phyloP scores from a whole-genome alignment of 2,329 filamentous ascomycete species.

The Huntiella moniliformis region DNA sequence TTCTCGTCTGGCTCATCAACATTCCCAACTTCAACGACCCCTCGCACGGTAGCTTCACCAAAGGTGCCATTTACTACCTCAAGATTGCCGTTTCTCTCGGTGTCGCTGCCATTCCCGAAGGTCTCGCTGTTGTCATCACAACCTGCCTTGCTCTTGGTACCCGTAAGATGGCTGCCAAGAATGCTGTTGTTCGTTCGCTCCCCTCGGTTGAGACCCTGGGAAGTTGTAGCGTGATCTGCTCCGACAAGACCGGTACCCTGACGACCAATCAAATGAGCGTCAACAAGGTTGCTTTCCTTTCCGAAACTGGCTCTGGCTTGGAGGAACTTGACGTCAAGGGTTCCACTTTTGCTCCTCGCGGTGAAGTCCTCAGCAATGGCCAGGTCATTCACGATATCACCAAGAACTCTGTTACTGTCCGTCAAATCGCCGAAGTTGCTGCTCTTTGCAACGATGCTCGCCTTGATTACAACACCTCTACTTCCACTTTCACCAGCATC shows the following conservation, averaged over 20 bases:
- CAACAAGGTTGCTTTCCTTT: constrained; percentile 74
- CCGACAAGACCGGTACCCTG: constrained; percentile 94
- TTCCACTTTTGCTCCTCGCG: constrained; percentile 76
- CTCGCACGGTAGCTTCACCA: constrained; percentile 79
- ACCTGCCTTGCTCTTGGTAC: constrained; percentile 92
- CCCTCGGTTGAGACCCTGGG: constrained; percentile 95
- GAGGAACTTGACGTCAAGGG: constrained; percentile 82
- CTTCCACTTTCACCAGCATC: constrained; percentile 57
- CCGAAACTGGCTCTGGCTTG: constrained; percentile 50
- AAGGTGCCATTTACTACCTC: constrained; percentile 97
- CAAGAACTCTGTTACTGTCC: constrained; percentile 54
- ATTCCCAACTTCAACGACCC: constrained; percentile 93
- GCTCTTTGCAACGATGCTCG: constrained; percentile 78
- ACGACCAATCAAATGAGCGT: constrained; percentile 99
- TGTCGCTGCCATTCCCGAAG: constrained; percentile 93
- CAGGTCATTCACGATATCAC: constrained; percentile 50
- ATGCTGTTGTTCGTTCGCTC: constrained; percentile 86
- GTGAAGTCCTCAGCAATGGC: constrained; percentile 50
- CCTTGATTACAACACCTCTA: constrained; percentile 63
- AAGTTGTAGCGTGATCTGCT: constrained; percentile 98
- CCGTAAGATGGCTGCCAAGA: constrained; percentile 96
- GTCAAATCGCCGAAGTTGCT: constrained; percentile 54
- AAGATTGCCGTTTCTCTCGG: constrained; percentile 98
- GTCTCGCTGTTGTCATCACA: constrained; percentile 95
- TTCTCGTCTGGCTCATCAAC: constrained; percentile 97